Conservation (phyloP, 768 basidiomycete genomes). For the Tylopilus sp. region DNA sequence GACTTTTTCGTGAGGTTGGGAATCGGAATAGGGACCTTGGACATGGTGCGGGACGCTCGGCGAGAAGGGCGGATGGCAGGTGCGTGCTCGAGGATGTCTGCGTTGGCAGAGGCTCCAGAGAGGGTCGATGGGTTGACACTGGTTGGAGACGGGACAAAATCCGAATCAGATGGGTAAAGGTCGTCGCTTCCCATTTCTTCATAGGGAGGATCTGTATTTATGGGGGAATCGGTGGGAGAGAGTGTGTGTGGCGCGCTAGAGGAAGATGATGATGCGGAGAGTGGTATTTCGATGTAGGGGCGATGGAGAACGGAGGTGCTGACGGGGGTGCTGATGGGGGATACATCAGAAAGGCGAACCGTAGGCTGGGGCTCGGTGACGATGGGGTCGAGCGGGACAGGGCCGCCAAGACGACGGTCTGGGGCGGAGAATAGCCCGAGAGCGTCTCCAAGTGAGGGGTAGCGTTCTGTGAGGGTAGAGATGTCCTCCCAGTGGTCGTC, state of each 20-base stretch:
- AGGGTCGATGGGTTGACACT: constrained; percentile 11
- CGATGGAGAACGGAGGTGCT: background rate
- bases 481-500: constrained; percentile 3
- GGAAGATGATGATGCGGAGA: background rate
- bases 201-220: constrained; percentile 2
- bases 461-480: background rate
- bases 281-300: constrained; percentile 5
- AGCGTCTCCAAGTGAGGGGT: background rate
- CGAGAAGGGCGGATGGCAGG: constrained; percentile 15
- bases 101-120: background rate
- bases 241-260: background rate
- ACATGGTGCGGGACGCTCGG: constrained; percentile 22
- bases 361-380: constrained; percentile 11
- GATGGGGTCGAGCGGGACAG: background rate
- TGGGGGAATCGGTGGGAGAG: constrained; percentile 1
- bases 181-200: constrained; percentile 22
- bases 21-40: constrained; percentile 40
- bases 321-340: background rate
- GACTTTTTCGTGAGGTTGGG: constrained; percentile 50
- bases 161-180: constrained; percentile 23
- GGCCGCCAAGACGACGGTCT: constrained; percentile 5
- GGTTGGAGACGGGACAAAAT: constrained; percentile 14
- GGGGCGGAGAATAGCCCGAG: constrained; percentile 13
- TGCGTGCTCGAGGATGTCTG: background rate
- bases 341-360: constrained; percentile 24